phyloP scores from a whole-genome alignment of 2,329 filamentous ascomycete species.

The Aspergillus aculeatinus region DNA sequence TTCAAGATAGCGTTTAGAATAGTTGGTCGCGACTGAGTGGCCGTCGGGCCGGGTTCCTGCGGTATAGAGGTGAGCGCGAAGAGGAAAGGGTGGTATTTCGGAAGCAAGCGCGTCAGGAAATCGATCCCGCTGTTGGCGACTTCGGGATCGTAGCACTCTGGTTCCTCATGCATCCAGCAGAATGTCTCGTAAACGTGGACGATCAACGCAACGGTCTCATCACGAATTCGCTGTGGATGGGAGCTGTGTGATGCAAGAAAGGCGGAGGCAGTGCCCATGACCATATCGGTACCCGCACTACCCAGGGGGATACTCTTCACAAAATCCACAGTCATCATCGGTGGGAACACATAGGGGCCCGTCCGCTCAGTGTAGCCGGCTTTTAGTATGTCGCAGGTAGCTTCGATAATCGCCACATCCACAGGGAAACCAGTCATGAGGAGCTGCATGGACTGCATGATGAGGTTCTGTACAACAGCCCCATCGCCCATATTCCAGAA shows the following conservation, averaged over 20 bases:
- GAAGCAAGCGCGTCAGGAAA: constrained; percentile 43
- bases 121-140: constrained; percentile 47
- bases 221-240: constrained; percentile 35
- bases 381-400: constrained; percentile 47
- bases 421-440: constrained; percentile 42
- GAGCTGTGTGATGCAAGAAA: constrained; percentile 45
- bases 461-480: constrained; percentile 32
- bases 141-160: constrained; percentile 41
- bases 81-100: constrained; percentile 42
- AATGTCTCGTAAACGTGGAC: constrained; percentile 42
- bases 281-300: constrained; percentile 41
- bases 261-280: constrained; percentile 48
- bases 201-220: constrained; percentile 38
- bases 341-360: constrained; percentile 46
- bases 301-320: constrained; percentile 42
- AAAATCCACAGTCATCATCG: constrained; percentile 42
- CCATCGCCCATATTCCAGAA: constrained; percentile 41
- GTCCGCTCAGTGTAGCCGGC: constrained; percentile 47
- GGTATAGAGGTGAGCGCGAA: constrained; percentile 35
- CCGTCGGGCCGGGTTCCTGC: constrained; percentile 10
- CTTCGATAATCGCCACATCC: constrained; percentile 45
- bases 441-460: constrained; percentile 43
- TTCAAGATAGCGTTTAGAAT: constrained; percentile 39
- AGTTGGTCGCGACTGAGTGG: constrained; percentile 22
- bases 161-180: constrained; percentile 36